These are phyloP conservation scores for Leccinum subgranulosum DNA, from an alignment of 768 basidiomycete species.

Conservation along the genomic window DNA sequence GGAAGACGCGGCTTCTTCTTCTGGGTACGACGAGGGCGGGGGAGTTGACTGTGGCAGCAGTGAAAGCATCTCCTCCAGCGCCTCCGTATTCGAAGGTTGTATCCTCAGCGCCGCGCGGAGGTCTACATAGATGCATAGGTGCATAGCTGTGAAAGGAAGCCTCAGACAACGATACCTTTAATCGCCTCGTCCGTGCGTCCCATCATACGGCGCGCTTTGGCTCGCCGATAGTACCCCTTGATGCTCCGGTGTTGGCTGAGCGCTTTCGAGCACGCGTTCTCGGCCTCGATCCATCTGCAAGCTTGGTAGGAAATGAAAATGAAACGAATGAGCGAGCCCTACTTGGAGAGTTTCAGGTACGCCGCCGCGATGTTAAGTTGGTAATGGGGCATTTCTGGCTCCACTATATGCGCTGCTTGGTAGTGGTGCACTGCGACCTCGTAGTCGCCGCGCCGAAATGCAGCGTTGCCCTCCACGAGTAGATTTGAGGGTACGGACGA, in stretches of 20 bases:
- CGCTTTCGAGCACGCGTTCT: constrained; percentile 64
- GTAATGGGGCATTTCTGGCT: constrained; percentile 73
- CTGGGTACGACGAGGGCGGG: background rate
- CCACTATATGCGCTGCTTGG: constrained; percentile 56
- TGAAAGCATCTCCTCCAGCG: constrained; percentile 50
- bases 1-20: constrained; percentile 29
- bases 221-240: constrained; percentile 70
- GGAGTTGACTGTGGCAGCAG: constrained; percentile 29
- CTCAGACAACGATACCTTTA: constrained; percentile 39
- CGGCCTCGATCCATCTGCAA: constrained; percentile 67
- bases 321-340: constrained; percentile 5
- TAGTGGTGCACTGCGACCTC: constrained; percentile 55
- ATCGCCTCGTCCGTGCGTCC: constrained; percentile 55
- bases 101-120: constrained; percentile 56
- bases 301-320: constrained; percentile 13
- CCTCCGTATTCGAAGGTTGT: constrained; percentile 65
- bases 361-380: constrained; percentile 77
- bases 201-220: constrained; percentile 62
- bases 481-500: constrained; percentile 2
- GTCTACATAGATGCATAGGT: constrained; percentile 38
- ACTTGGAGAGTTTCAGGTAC: constrained; percentile 69
- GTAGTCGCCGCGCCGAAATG: constrained; percentile 64
- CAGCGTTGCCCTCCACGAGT: constrained; percentile 55
- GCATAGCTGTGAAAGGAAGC: background rate
- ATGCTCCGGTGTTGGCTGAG: constrained; percentile 62